Evolutionary conservation across 805 yeast species (phyloP).

Genomic region (Hanseniaspora vineae): DNA sequence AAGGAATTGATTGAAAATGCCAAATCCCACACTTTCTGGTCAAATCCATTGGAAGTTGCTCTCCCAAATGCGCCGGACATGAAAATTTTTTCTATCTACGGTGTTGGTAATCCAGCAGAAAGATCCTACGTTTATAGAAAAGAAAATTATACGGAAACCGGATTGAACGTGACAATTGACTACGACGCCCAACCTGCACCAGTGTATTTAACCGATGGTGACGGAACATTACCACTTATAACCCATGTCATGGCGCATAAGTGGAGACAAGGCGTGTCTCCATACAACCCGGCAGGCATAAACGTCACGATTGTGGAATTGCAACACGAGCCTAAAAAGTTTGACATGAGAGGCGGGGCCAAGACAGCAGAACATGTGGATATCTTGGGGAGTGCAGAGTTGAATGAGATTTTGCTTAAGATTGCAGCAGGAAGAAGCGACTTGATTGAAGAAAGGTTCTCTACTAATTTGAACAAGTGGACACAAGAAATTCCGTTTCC

Average conservation of each 20-base stretch:
- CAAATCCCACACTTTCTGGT: slow-evolving; percentile 69
- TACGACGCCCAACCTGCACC: slow-evolving; percentile 35
- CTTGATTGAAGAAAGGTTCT: slow-evolving; percentile 42
- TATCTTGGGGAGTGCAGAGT: slow-evolving; percentile 81
- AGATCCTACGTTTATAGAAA: slow-evolving; percentile 79
- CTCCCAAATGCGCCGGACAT: slow-evolving; percentile 89
- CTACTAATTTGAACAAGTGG: slow-evolving; percentile 51
- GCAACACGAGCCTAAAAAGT: slow-evolving; percentile 83
- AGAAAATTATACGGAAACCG: slow-evolving; percentile 38
- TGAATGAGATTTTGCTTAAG: slow-evolving; percentile 71
- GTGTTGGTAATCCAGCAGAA: slow-evolving; percentile 95
- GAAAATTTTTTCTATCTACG: slow-evolving; percentile 82
- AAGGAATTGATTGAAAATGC: slow-evolving; percentile 54
- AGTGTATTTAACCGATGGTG: slow-evolving; percentile 82
- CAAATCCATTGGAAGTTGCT: slow-evolving; percentile 87
- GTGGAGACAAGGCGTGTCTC: slow-evolving; percentile 56
- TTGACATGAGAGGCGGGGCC: slow-evolving; percentile 94
- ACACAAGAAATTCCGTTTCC: slow-evolving; percentile 42
- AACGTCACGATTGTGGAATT: slow-evolving; percentile 78
- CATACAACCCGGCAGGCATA: slow-evolving; percentile 69
- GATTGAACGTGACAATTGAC: slow-evolving; percentile 62
- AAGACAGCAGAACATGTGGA: slow-evolving; percentile 97
- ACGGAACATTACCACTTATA: slow-evolving; percentile 82
- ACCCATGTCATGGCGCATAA: slow-evolving; percentile 87
- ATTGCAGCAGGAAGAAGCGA: slow-evolving; percentile 78